A percentile compares a stretch with the other conserved stretches of the same genome.
These are phyloP conservation scores for Paxillus involutus DNA, from an alignment of 768 basidiomycete species.

Conservation along the genomic window DNA sequence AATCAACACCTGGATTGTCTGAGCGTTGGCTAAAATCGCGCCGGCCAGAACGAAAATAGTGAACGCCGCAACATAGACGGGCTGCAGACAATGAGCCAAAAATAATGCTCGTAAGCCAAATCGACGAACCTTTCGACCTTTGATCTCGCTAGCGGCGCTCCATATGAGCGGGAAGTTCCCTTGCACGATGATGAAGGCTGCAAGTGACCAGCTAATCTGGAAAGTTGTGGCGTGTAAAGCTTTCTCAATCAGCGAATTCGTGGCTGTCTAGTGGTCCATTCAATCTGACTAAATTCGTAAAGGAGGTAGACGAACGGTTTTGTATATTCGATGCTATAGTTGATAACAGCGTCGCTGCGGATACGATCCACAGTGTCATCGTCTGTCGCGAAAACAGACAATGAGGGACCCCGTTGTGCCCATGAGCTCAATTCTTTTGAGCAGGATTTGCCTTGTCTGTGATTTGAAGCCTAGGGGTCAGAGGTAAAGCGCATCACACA, in stretches of 20 bases:
- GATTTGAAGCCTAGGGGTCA: slow-evolving; percentile 11
- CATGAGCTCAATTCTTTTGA: slow-evolving; percentile 13
- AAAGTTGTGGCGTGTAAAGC: slow-evolving; percentile 59
- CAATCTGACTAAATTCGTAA: not conserved
- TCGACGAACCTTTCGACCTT: slow-evolving; percentile 62
- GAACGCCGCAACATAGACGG: slow-evolving; percentile 55
- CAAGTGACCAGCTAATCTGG: slow-evolving; percentile 67
- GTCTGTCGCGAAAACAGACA: slow-evolving; percentile 13
- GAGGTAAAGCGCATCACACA: not conserved
- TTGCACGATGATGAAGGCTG: slow-evolving; percentile 73
- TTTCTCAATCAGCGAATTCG: slow-evolving; percentile 56
- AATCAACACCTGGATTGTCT: slow-evolving; percentile 55
- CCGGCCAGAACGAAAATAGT: slow-evolving; percentile 55
- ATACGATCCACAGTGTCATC: slow-evolving; percentile 28
- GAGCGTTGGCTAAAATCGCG: slow-evolving; percentile 54
- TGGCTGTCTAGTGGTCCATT: slow-evolving; percentile 41
- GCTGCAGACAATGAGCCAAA: slow-evolving; percentile 28
- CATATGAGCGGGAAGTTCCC: slow-evolving; percentile 67
- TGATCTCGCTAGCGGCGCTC: slow-evolving; percentile 71
- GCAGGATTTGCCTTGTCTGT: slow-evolving; percentile 19
- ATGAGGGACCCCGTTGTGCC: not conserved
- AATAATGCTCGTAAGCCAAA: not conserved
- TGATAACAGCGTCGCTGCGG: slow-evolving; percentile 22
- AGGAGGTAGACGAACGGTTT: slow-evolving; percentile 21
- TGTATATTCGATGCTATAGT: slow-evolving; percentile 30